Base-by-base conservation (phyloP, 1,284 basidiomycete species). In the Bondarzewia mesenterica region DNA sequence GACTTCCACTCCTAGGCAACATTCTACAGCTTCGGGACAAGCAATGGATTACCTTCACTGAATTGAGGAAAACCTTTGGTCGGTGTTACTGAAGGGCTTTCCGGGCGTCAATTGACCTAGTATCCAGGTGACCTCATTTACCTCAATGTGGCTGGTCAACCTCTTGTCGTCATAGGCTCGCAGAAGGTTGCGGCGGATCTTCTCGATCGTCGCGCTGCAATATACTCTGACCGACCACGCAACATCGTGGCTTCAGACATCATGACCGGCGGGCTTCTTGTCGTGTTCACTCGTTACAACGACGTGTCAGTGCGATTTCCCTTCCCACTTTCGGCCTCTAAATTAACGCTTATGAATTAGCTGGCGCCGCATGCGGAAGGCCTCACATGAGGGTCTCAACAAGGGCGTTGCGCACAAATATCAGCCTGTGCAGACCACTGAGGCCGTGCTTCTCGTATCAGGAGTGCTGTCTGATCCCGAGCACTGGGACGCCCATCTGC, bases 121-220 rank as follows among this genome's bases (percentile, higher is more conserved):
- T n/a, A n/a, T 32, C 40, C 14, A 60, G 58, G 59, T 15, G 57
- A 60, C 26, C 44, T 63, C 15, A 49, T 58, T 14, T 59, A 54
- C 42, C 29, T 61, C 15, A 50, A 27, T 22, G 50, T 54, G 2
- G 42, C 57, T 21, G 60, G 60, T 2, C 43, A 57, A 20, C 49
- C 54, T 7, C 46, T 58, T 25, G 37, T 60, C 1, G 40, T 63
- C 21, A 42, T 63, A n/a, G 58, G 57, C 23, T 57, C 54, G 7
- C 41, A 48, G 10, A 50, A 54, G 18, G 52, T 54, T 5, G 54
- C 55, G 32, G 42, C 43, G 15, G 59, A 60, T 16, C 46, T 60
- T 2, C 46, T 60, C 29, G 59, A 60, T 15, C 56, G 56, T 27
- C 51, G 56, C n/a, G 52, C 53, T 12, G 29, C 50, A 4, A 49